Conservation (phyloP, 2,329 filamentous ascomycete genomes). For the Monosporascus sp. region DNA sequence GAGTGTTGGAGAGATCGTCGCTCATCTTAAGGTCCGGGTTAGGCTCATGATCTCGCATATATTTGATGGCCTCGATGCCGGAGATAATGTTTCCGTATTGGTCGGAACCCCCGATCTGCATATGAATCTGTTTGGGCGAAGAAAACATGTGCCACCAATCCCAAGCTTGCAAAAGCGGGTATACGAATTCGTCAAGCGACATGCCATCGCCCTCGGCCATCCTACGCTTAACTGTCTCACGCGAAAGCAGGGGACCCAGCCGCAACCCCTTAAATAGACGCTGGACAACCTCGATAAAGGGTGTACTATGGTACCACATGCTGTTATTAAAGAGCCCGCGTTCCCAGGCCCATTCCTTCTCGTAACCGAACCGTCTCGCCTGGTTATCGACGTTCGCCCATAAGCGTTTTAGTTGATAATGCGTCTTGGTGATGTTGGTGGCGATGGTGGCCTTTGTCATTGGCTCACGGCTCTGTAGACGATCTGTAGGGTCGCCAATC, state of each 20-base stretch:
- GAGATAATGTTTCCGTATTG: conserved; percentile 95
- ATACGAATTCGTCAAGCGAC: conserved; percentile 89
- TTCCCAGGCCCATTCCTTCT: conserved; percentile 58
- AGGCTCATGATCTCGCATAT: conserved; percentile 56
- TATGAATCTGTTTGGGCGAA: conserved; percentile 58
- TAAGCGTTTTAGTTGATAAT: conserved; percentile 64
- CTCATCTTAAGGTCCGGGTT: conserved; percentile 36
- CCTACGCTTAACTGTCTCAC: conserved; percentile 82
- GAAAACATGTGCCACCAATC: conserved; percentile 88
- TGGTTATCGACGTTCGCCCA: conserved; percentile 68
- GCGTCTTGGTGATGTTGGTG: conserved; percentile 62
- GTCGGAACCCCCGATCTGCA: conserved; percentile 92
- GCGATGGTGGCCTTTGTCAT: conserved; percentile 46
- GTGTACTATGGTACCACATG: conserved; percentile 69
- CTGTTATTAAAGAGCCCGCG: conserved; percentile 74
- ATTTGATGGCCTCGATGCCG: conserved; percentile 79
- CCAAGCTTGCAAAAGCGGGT: conserved; percentile 91
- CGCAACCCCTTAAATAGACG: conserved; percentile 68
- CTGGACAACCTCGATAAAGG: conserved; percentile 69
- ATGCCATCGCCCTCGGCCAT: conserved; percentile 85
- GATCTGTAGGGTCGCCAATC: conserved; percentile 72
- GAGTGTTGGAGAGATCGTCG: conserved; percentile 43
- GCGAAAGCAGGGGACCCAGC: conserved; percentile 79
- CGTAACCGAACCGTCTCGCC: conserved; percentile 59
- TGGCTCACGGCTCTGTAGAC: conserved; percentile 55